Conservation (phyloP, 2,329 filamentous ascomycete species). For the Penicillium sp. region DNA sequence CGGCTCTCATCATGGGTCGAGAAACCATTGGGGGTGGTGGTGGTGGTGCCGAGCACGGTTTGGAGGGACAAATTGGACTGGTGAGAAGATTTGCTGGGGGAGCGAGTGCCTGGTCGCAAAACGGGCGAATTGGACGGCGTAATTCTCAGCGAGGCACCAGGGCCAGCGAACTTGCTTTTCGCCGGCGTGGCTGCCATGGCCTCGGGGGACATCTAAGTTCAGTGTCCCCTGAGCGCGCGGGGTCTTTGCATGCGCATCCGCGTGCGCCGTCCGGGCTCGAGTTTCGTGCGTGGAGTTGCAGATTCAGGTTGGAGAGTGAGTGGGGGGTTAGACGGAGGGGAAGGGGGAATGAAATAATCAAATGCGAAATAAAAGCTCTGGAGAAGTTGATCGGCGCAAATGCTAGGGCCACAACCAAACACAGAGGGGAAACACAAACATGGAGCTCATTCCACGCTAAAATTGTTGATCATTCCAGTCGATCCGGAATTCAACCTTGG, state of each 20-base stretch:
- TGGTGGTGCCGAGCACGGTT: slow-evolving; percentile 87
- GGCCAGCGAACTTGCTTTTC: slow-evolving; percentile 34
- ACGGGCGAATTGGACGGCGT: slow-evolving; percentile 74
- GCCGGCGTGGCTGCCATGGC: slow-evolving; percentile 36
- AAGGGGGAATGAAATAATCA: slow-evolving; percentile 4
- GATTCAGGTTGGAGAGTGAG: slow-evolving; percentile 6
- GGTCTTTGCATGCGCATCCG: slow-evolving; percentile 25
- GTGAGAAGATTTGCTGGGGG: slow-evolving; percentile 50
- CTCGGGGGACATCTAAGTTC: slow-evolving; percentile 12
- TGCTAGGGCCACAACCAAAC: slow-evolving; percentile 2
- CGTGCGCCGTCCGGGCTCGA: not conserved
- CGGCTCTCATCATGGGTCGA: slow-evolving; percentile 65
- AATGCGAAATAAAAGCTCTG: not conserved
- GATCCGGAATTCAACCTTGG: slow-evolving; percentile 17
- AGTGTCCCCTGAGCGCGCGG: slow-evolving; percentile 23
- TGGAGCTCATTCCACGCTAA: slow-evolving; percentile 18
- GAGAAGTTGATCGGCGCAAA: not conserved
- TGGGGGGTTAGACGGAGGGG: slow-evolving; percentile 5
- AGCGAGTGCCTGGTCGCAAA: slow-evolving; percentile 56
- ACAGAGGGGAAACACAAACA: slow-evolving; percentile 10
- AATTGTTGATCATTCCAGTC: slow-evolving; percentile 17
- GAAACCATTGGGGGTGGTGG: slow-evolving; percentile 76
- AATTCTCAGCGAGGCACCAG: slow-evolving; percentile 50
- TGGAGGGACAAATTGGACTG: slow-evolving; percentile 60
- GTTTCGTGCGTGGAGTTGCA: not conserved